Base-by-base conservation (phyloP, 2,329 filamentous ascomycete genomes). In the Elsinoe batatas region DNA sequence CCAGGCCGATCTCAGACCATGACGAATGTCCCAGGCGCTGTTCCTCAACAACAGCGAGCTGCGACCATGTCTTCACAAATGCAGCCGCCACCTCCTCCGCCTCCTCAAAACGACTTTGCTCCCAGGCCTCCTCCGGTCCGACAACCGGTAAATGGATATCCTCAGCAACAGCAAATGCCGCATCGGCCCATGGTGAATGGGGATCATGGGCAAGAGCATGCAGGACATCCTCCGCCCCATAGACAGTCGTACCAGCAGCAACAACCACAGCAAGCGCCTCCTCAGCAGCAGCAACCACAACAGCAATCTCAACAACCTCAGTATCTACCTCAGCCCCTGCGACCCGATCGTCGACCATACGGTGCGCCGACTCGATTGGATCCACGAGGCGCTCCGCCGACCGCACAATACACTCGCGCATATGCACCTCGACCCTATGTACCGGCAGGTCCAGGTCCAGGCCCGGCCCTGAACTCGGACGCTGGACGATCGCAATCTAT, bases 1-100 rank as follows among this genome's bases (percentile, higher is more conserved):
- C 82, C 88, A 44, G 91, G 91, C 57, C 85, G 93, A 69, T 94
- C 91, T 57, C 91, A 96, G 67, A 96, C 91, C 22, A 96, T 97
- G 90, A 93, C 85, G 61, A 55, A 55, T 20, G 13, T 46, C 5
- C 53, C 38, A 3, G 32, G 37, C 13, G 90, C 87, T 56, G 84
- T 89, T 61, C 79, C 85, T 32, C 72, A 76, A 58, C 81, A 80
- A 74, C 64, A 74, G 64, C 76, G 91, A 64, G 88, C 89, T 47
- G 84, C 88, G 62, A 94, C 89, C 56, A 77, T 77, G 74, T 71
- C 72, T 11, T 64, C 64, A 26, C 71, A 75, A 58, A 32, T 35
- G 12, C 47, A 32, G 35, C 47, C 47, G 26, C 32, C 33, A 17
- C 47, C 47, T n/a, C 47, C 47, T 12, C 47, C 26, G 17, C 47